These are phyloP conservation scores for Salix caprea DNA, from an alignment of 345 rosid species.

Conservation along the genomic window DNA sequence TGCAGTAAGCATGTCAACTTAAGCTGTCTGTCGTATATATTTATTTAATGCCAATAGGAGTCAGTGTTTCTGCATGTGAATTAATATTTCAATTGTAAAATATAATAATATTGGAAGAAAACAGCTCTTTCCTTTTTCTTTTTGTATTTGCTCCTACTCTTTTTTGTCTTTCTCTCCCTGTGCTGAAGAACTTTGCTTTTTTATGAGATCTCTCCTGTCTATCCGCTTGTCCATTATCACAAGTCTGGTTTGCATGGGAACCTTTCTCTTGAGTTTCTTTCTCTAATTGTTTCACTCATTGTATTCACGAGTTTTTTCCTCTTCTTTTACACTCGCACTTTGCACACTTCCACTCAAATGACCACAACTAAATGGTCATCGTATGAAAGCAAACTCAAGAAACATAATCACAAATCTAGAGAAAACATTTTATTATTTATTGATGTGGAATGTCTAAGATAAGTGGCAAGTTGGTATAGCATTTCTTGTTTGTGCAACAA, in stretches of 20 bases:
- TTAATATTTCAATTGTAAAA: not conserved
- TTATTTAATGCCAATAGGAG: not conserved
- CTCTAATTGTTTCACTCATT: not conserved
- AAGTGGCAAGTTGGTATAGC: not conserved
- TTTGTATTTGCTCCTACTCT: not conserved
- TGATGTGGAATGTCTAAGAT: not conserved
- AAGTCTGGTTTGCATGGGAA: not conserved
- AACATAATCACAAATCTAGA: not conserved
- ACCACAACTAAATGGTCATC: not conserved
- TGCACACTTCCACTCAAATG: not conserved
- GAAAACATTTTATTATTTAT: not conserved
- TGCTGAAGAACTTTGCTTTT: not conserved
- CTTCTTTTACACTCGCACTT: not conserved
- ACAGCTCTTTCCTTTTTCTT: not conserved
- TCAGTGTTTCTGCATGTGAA: not conserved
- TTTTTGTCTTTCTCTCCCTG: not conserved
- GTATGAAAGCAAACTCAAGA: not conserved
- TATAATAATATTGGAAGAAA: not conserved
- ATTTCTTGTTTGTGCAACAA: not conserved
- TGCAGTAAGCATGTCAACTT: conserved; percentile 52
- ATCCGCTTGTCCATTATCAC: not conserved
- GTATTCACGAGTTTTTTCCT: not conserved
- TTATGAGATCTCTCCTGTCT: not conserved
- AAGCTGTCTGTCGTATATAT: not conserved
- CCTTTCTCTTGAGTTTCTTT: not conserved